phyloP scores from a whole-genome alignment of 345 rosid genomes.

The Eucalyptus tenuipes region DNA sequence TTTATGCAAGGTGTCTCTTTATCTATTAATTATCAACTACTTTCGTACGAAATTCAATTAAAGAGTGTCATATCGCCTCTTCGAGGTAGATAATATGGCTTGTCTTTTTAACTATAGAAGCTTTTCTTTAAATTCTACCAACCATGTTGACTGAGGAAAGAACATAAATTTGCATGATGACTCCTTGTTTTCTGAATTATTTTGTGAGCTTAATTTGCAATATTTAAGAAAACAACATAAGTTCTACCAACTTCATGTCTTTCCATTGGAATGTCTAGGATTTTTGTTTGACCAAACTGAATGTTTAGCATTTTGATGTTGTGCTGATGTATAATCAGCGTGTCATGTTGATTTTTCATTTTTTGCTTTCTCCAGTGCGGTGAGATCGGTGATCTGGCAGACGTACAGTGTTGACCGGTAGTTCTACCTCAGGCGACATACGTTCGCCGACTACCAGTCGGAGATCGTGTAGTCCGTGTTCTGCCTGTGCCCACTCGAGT shows the following conservation, averaged over 20 bases:
- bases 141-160: no score
- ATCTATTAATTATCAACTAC: no score
- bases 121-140: no score
- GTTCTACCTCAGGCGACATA: constrained; percentile 61
- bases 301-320: not conserved
- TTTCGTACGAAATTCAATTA: no score
- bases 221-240: no score
- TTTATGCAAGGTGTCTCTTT: no score
- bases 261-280: not conserved
- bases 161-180: no score
- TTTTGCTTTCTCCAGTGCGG: constrained; percentile 33
- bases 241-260: not conserved
- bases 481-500: constrained; percentile 84
- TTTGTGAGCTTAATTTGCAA: no score
- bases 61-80: no score
- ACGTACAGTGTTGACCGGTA: constrained; percentile 52
- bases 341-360: not conserved
- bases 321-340: not conserved
- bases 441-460: constrained; percentile 70
- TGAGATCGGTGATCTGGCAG: constrained; percentile 73
- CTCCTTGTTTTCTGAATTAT: no score
- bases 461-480: constrained; percentile 73
- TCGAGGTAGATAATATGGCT: no score
- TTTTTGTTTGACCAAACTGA: not conserved
- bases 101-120: no score